Base-by-base conservation (phyloP, 331 rosid genomes). In the Malus hybrid region DNA sequence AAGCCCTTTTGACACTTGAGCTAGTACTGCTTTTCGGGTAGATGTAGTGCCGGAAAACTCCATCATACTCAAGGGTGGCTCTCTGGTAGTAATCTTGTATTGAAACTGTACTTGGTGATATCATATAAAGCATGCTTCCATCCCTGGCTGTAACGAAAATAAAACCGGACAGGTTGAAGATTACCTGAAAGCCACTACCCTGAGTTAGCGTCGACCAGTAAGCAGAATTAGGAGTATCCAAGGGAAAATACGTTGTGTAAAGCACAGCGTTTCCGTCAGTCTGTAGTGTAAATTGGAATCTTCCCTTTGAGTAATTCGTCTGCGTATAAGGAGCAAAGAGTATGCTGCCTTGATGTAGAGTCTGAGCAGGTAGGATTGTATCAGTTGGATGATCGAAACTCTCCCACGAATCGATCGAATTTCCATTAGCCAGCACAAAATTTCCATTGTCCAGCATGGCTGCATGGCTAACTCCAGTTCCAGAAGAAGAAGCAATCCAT, bases 291-390 rank as follows among this genome's bases (percentile, higher is more conserved):
- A 70, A 46, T 27, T 3, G 6, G 48, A 68, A 77, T 60, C 80
- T 69, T 13, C 75, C 80, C 7, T n/a, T 11, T 0, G 80, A 59
- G 68, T 57, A 77, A 60, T 69, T 60, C 10, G 50, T 11, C 2
- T 10, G 24, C 4, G 70, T 39, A 6, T 18, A 6, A 8, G 54
- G 72, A 36, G 81, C 74, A 9, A 56, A 16, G 9, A 83, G 78
- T 2, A 0, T 54, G 19, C 65, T 34, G 6, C 12, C 27, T 8
- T 13, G 27, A 10, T 32, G 46, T 2, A 79, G 36, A 6, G 54
- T 72, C 69, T 83, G 83, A 9, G 64, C n/a, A 0, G 86, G 86
- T n/a, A 83, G 79, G 28, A 83, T 54, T 2, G 83, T 76, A 15
- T 79, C 68, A 1, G 83, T 75, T 64, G 83, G 83, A 4, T 24